Evolutionary conservation across 768 basidiomycete species (phyloP).

Genomic region (Lactarius sp.): DNA sequence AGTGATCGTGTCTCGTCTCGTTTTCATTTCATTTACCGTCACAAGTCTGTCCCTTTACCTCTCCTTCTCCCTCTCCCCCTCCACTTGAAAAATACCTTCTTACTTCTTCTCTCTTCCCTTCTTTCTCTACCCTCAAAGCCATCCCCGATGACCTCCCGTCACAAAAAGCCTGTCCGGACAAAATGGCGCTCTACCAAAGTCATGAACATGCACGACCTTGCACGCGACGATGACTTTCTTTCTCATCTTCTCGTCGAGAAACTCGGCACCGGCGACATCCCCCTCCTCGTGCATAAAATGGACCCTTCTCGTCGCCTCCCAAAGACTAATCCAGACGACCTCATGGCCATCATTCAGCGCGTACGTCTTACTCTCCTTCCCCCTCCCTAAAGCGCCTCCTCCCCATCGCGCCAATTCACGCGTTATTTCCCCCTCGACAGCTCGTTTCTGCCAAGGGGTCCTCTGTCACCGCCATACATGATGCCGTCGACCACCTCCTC

Average conservation of each 20-base stretch:
- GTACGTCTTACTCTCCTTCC: constrained; percentile 40
- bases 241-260: constrained; percentile 87
- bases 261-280: constrained; percentile 71
- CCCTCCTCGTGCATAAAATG: constrained; percentile 90
- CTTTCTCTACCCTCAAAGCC: constrained; percentile 9
- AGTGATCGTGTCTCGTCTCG: not conserved
- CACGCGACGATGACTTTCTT: constrained; percentile 87
- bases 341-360: constrained; percentile 72
- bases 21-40: constrained; percentile 2
- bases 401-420: constrained; percentile 23
- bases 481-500: constrained; percentile 75
- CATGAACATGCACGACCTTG: constrained; percentile 88
- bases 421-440: constrained; percentile 35
- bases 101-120: constrained; percentile 11
- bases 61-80: constrained; percentile 12
- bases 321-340: constrained; percentile 62
- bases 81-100: not conserved
- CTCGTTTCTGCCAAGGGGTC: constrained; percentile 54
- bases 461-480: constrained; percentile 54
- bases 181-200: constrained; percentile 79
- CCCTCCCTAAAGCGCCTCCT: constrained; percentile 22
- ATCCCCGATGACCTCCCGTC: constrained; percentile 3
- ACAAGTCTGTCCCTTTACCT: not conserved
- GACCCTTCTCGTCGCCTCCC: constrained; percentile 71
- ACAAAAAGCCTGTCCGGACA: constrained; percentile 1